Base-by-base conservation (phyloP, 2,329 filamentous ascomycete genomes). In the Pezicula rhizophila region DNA sequence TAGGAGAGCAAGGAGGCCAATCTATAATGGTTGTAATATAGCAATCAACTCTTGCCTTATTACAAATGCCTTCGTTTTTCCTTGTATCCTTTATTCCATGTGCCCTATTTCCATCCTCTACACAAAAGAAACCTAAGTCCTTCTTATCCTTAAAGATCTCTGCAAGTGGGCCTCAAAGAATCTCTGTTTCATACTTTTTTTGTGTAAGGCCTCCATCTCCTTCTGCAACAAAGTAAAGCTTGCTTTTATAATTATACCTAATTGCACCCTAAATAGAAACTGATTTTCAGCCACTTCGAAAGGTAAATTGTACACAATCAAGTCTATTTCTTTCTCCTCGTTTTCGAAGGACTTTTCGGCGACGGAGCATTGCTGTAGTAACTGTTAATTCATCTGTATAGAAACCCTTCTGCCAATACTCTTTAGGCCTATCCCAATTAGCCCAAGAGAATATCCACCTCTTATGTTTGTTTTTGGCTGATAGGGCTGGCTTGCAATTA, bases 281-380 rank as follows among this genome's bases (percentile, higher is more conserved):
- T 17, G 40, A 53, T 12, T 42, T 41, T 11, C 46, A 26, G 14
- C 51, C 47, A 15, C 28, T 44, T 15, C 20, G 14, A 42, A 56
- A 54, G 10, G 12, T 49, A 39, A 51, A 52, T 46, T 55, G 25
- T 6, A 55, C 49, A 43, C 45, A 55, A 45, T 52, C 46, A 23
- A 53, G 44, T 15, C 41, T 38, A 39, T 40, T 14, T 28, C 48
- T 28, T 46, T 52, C 39, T 28, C 44, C 46, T 40, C 46, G 25
- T 39, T 37, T 45, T 45, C 42, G 42, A 51, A 26, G 20, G 51
- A 42, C 18, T 31, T 46, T 49, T 12, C 6, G 25, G 17, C 50
- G 42, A n/a, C 48, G 45, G 6, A 37, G 40, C 5, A 55, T 46
- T 49, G 48, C 33, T 23, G 33, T 34, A 17, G 34, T n/a, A 25